Base-by-base conservation (phyloP, 2,329 filamentous ascomycete species). In the Daldinia sp. region DNA sequence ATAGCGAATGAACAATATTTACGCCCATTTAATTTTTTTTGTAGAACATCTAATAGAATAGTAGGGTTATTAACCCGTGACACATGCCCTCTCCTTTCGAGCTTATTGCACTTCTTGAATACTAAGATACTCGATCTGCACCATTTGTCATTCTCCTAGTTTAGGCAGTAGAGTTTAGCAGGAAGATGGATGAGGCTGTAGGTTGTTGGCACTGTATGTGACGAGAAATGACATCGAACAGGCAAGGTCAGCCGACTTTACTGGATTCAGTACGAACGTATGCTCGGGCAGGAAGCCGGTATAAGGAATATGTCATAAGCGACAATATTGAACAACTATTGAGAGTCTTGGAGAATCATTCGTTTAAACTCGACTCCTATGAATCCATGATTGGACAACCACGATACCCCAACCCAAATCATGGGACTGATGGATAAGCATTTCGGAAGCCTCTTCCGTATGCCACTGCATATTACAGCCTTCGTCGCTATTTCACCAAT, bases 381-480 rank as follows among this genome's bases (percentile, higher is more conserved):
- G 33, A 35, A 54, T 6, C n/a, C n/a, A 10, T 41, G 54, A 57
- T 57, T 57, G 54, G 54, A 18, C 20, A 44, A 28, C 26, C 23
- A 6, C 20, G 4, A 30, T 57, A 18, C 37, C 26, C 37, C 26
- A 57, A 44, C 39, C 54, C n/a, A 44, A 44, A n/a, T 42, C 23
- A 41, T 41, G 23, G 39, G 26, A 42, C 26, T 44, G 23, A 44
- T 39, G 23, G 26, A 57, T 42, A 42, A 42, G 37, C 13, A 44
- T 42, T 23, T 53, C 53, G 30, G n/a, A 66, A 66, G 50, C 6
- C 23, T 37, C 53, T 61, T 35, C 63, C 63, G 63, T 59, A 51
- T 66, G 54, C 35, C 57, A 54, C 12, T 53, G 35, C 63, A 28
- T 33, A n/a, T 51, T 51, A 15, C 46, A 51, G 46, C 46, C 3